Percentiles rank a stretch among this genome's conserved stretches.
phyloP scores from a whole-genome alignment of 2,329 filamentous ascomycete genomes.

The Cyphellophora europaea region DNA sequence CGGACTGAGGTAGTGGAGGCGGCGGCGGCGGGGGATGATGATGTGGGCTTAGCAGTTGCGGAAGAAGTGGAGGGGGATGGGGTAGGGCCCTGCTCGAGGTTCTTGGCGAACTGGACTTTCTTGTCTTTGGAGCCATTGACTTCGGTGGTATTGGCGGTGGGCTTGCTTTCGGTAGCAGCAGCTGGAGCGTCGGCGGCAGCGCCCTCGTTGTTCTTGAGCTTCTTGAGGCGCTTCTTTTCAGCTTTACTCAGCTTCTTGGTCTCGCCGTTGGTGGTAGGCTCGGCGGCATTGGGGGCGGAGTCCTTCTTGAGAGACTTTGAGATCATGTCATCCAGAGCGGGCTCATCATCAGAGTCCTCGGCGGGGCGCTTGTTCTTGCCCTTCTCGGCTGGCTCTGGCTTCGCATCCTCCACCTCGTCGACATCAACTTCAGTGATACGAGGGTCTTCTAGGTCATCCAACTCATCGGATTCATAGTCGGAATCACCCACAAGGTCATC shows the following conservation, averaged over 20 bases:
- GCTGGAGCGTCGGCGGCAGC: constrained; percentile 55
- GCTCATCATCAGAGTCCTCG: constrained; percentile 52
- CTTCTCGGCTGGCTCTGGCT: constrained; percentile 43
- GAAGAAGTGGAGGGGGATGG: constrained; percentile 46
- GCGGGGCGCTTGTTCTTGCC: constrained; percentile 93
- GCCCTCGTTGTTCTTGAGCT: constrained; percentile 96
- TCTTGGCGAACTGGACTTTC: constrained; percentile 98
- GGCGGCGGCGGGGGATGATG: constrained; percentile 44
- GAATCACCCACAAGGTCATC: constrained; percentile 38
- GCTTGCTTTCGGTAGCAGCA: constrained; percentile 41
- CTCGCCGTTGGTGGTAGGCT: constrained; percentile 42
- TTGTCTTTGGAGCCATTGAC: constrained; percentile 54
- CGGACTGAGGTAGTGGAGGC: constrained; percentile 42
- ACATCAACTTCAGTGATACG: constrained; percentile 76
- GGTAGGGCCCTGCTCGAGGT: constrained; percentile 93
- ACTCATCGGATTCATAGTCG: constrained; percentile 62
- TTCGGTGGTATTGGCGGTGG: constrained; percentile 35
- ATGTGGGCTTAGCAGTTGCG: constrained; percentile 34
- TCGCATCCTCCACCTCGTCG: constrained; percentile 43
- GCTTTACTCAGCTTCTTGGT: constrained; percentile 77
- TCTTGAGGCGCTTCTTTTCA: constrained; percentile 96
- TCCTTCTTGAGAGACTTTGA: constrained; percentile 55
- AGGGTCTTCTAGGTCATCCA: constrained; percentile 68
- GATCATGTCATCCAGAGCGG: constrained; percentile 71
- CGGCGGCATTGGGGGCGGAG: constrained; percentile 22